phyloP scores from a whole-genome alignment of 345 rosid genomes.

The Hevea brasiliensis region DNA sequence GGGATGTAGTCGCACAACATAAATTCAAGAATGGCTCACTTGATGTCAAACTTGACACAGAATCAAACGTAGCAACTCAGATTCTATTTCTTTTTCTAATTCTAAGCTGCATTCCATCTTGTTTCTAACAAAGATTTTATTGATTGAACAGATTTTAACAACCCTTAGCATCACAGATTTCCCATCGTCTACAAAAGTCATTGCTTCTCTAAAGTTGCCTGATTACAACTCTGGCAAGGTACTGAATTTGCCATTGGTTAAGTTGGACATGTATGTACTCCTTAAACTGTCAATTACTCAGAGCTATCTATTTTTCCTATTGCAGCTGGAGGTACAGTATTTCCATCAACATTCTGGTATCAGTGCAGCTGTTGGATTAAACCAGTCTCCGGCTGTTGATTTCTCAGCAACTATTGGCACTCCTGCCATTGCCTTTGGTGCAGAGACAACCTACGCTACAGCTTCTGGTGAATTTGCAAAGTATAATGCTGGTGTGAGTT shows the following conservation, averaged over 20 bases:
- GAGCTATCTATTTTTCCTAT: constrained; percentile 2
- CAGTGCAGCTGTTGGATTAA: constrained; percentile 41
- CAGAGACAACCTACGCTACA: constrained; percentile 50
- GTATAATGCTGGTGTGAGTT: constrained; percentile 59
- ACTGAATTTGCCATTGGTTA: background rate
- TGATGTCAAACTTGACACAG: constrained; percentile 48
- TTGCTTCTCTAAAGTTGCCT: constrained; percentile 44
- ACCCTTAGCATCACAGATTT: constrained; percentile 33
- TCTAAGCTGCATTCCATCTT: background rate
- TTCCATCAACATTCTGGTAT: constrained; percentile 61
- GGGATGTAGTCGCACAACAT: constrained; percentile 41
- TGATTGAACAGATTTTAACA: constrained; percentile 36
- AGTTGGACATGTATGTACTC: background rate
- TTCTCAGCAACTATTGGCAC: constrained; percentile 60
- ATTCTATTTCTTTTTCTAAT: constrained; percentile 4
- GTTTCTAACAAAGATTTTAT: constrained; percentile 17
- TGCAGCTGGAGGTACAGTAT: constrained; percentile 56
- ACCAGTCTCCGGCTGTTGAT: constrained; percentile 50
- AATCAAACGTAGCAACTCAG: constrained; percentile 34
- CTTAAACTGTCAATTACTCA: background rate
- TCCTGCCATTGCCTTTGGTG: constrained; percentile 67
- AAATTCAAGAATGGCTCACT: constrained; percentile 32
- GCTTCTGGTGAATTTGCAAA: constrained; percentile 40
- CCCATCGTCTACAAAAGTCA: constrained; percentile 37
- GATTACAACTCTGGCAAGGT: constrained; percentile 51